Evolutionary conservation across 2,329 filamentous ascomycete genomes (phyloP), one percentile per base, ranked within the genome.

Genomic region (Metarhizium guizhouense): DNA sequence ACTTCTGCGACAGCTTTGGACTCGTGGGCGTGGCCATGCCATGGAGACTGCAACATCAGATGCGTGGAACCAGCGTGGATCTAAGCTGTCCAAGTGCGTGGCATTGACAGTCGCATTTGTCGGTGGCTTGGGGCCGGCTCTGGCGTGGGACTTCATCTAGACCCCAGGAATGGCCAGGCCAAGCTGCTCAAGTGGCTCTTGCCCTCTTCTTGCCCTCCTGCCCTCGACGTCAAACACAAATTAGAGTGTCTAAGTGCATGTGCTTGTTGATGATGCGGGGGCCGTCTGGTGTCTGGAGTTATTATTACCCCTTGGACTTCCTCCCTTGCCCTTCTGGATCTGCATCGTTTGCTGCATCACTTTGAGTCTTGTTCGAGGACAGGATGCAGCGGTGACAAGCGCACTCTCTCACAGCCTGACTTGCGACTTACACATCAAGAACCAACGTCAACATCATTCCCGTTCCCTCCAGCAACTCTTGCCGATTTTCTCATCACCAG

Each of bases 271-370:
- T 50, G 45, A 56, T 52, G 34, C 43, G 43, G 54, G 45, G 36
- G 51, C 6, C 16, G 16, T 25, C 25, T 25, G 25, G 25, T 20
- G 11, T n/a, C 38, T 50, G 40, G 48, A 54, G 18, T 34, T 56
- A 14, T 36, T 47, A n/a, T 40, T 36, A 40, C 36, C 51, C 47
- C 55, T 56, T 56, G 30, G 48, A n/a, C 40, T 38, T 54, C 40
- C 47, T 48, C 45, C 25, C 25, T 6, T 20, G 6, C 10, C 7
- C 43, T 25, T 47, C 38, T 40, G 38, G 13, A 40, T 40, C 13
- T 40, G 11, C 38, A 16, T 40, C 2, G 14, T 40, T 36, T 13
- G 34, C 34, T 36, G 34, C 34, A 36, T 36, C 34, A 36, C 40
- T 25, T 14, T 4, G 25, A 48, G 45, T 14, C 11, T 13, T 30